A percentile compares a stretch with the other conserved stretches of the same genome.
phyloP scores from a whole-genome alignment of 129 eudicot species.

The Saposhnikovia divaricata region DNA sequence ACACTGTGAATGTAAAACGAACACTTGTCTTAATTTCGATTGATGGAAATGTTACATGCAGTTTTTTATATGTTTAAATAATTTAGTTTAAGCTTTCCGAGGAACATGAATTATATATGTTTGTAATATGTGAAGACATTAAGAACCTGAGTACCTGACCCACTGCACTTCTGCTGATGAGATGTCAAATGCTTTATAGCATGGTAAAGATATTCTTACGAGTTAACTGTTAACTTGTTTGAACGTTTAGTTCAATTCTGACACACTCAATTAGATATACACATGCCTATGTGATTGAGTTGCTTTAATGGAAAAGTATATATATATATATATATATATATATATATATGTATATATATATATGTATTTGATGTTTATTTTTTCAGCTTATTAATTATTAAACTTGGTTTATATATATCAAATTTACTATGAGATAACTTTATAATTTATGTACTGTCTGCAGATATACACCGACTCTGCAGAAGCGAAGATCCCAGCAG shows the following conservation, averaged over 20 bases:
- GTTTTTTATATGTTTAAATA: background rate
- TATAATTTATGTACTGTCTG: constrained; percentile 1
- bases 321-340: too few relatives aligned
- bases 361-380: background rate
- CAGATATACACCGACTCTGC: constrained; percentile 96
- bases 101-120: background rate
- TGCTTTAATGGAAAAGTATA: background rate
- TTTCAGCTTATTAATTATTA: background rate
- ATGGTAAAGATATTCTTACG: background rate
- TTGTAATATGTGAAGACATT: background rate
- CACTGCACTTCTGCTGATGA: background rate
- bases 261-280: background rate
- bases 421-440: background rate
- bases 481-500: constrained; percentile 94
- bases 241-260: background rate
- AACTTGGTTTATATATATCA: background rate
- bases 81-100: background rate
- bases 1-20: background rate
- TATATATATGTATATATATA: too few relatives aligned
- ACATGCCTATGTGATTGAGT: background rate
- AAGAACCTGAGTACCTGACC: background rate
- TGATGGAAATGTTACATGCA: background rate
- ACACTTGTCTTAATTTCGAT: background rate
- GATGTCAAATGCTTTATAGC: background rate
- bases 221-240: background rate